These are phyloP conservation scores for Tetracladium maxilliforme DNA, from an alignment of 2,329 filamentous ascomycete species.

Conservation along the genomic window DNA sequence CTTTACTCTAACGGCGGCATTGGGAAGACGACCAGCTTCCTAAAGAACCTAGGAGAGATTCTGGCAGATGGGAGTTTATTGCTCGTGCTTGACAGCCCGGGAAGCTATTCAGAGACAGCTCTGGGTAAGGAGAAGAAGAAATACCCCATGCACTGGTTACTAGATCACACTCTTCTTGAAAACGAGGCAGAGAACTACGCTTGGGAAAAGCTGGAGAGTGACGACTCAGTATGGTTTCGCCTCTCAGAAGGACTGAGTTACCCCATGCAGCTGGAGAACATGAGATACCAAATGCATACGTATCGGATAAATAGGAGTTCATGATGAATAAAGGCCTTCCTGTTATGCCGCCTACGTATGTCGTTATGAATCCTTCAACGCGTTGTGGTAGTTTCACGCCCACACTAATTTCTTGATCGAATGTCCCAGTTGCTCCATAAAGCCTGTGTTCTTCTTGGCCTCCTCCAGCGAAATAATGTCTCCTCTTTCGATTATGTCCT, in stretches of 20 bases:
- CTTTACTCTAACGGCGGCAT: slow-evolving; percentile 68
- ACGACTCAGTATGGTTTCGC: slow-evolving; percentile 79
- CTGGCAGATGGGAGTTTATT: slow-evolving; percentile 49
- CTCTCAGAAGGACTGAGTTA: slow-evolving; percentile 54
- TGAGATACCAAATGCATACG: slow-evolving; percentile 86
- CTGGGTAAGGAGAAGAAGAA: slow-evolving; percentile 45
- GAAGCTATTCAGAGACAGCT: slow-evolving; percentile 75
- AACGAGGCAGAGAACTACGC: slow-evolving; percentile 20
- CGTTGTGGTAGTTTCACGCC: too few relatives aligned
- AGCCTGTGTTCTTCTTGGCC: slow-evolving; percentile 73
- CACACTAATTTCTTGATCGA: slow-evolving; percentile 90
- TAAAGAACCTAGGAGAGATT: slow-evolving; percentile 50
- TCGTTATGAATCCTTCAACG: too few relatives aligned
- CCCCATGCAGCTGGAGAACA: slow-evolving; percentile 79
- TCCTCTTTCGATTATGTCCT: slow-evolving; percentile 34
- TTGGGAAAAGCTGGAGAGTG: slow-evolving; percentile 63
- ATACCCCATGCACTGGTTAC: slow-evolving; percentile 89
- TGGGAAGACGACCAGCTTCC: slow-evolving; percentile 59
- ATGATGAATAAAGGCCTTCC: too few relatives aligned
- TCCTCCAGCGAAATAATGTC: slow-evolving; percentile 77
- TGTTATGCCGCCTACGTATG: too few relatives aligned
- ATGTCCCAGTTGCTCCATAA: slow-evolving; percentile 78
- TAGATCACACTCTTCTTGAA: slow-evolving; percentile 64
- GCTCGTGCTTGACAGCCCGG: slow-evolving; percentile 83
- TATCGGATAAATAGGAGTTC: too few relatives aligned